Evolutionary conservation across 805 yeast genomes (phyloP).

Genomic region (Metschnikowia peoriensis): DNA sequence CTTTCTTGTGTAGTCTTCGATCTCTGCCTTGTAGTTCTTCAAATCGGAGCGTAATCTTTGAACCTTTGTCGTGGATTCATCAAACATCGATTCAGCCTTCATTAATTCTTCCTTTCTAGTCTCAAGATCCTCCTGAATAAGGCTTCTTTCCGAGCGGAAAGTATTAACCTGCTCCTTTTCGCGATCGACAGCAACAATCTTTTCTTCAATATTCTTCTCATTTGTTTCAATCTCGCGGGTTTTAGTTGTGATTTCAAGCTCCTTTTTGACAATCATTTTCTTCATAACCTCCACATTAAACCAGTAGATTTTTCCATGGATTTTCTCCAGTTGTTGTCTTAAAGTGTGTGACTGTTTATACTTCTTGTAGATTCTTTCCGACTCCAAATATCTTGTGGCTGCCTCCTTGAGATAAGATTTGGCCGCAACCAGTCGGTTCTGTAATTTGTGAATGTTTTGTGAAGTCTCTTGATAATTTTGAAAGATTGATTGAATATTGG

Average conservation of each 20-base stretch:
- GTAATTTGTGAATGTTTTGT: slow-evolving; percentile 29
- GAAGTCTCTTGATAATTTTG: slow-evolving; percentile 44
- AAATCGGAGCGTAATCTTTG: slow-evolving; percentile 13
- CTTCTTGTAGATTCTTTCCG: slow-evolving; percentile 30
- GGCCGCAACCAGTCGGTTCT: slow-evolving; percentile 27
- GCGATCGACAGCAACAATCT: background rate
- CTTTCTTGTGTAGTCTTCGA: slow-evolving; percentile 15
- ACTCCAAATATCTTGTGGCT: slow-evolving; percentile 27
- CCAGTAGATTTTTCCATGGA: slow-evolving; percentile 45
- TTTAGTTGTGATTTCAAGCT: slow-evolving; percentile 16
- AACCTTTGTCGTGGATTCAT: slow-evolving; percentile 10
- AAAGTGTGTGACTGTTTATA: slow-evolving; percentile 35
- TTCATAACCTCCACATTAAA: slow-evolving; percentile 36
- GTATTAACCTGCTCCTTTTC: background rate
- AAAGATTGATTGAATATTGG: slow-evolving; percentile 65
- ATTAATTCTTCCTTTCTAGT: background rate
- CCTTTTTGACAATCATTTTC: slow-evolving; percentile 21
- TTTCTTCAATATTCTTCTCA: slow-evolving; percentile 22
- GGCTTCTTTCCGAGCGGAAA: background rate
- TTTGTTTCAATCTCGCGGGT: slow-evolving; percentile 15
- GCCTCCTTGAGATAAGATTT: slow-evolving; percentile 25
- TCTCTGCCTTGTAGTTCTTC: slow-evolving; percentile 20
- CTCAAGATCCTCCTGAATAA: background rate
- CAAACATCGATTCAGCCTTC: slow-evolving; percentile 6
- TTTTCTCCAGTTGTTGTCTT: slow-evolving; percentile 29